Conservation (phyloP, 2,329 filamentous ascomycete species). For the Pestalotiopsis sp. region DNA sequence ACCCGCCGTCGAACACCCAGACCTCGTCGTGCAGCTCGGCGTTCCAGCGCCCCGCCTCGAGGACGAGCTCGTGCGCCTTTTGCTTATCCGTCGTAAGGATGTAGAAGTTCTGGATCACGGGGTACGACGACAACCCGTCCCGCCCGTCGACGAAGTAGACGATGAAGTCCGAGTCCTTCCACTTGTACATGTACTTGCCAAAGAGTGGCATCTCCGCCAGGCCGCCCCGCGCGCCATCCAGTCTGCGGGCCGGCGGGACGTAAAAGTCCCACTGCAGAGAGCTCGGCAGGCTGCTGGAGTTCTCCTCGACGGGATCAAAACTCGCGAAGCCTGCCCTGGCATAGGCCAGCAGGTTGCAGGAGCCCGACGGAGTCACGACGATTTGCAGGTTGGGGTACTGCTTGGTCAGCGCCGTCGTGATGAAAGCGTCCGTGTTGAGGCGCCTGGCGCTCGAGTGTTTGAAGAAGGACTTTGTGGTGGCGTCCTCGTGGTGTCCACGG, state of each 20-base stretch:
- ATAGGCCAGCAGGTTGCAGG: constrained; percentile 41
- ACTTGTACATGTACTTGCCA: constrained; percentile 44
- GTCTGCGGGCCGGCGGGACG: constrained; percentile 40
- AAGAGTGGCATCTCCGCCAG: constrained; percentile 36
- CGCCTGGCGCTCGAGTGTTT: constrained; percentile 41
- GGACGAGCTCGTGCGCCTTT: constrained; percentile 51
- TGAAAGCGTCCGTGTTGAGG: constrained; percentile 43
- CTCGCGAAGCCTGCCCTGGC: constrained; percentile 41
- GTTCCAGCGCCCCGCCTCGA: constrained; percentile 56
- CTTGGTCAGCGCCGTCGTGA: constrained; percentile 39
- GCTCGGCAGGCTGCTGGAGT: constrained; percentile 29
- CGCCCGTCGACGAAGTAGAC: constrained; percentile 44
- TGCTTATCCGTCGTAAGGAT: constrained; percentile 34
- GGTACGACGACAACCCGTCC: constrained; percentile 37
- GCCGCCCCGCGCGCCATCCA: constrained; percentile 37
- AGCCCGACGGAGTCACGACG: constrained; percentile 34
- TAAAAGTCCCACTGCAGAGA: constrained; percentile 42
- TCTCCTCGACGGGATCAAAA: constrained; percentile 30
- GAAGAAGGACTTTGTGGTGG: constrained; percentile 34
- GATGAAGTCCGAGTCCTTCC: constrained; percentile 43
- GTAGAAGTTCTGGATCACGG: constrained; percentile 36
- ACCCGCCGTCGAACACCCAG: constrained; percentile 65
- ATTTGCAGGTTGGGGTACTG: constrained; percentile 46
- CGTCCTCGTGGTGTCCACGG: neutral
- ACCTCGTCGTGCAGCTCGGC: constrained; percentile 63